phyloP scores from a whole-genome alignment of 2,329 filamentous ascomycete genomes.

The Hymenoscyphus albidus region DNA sequence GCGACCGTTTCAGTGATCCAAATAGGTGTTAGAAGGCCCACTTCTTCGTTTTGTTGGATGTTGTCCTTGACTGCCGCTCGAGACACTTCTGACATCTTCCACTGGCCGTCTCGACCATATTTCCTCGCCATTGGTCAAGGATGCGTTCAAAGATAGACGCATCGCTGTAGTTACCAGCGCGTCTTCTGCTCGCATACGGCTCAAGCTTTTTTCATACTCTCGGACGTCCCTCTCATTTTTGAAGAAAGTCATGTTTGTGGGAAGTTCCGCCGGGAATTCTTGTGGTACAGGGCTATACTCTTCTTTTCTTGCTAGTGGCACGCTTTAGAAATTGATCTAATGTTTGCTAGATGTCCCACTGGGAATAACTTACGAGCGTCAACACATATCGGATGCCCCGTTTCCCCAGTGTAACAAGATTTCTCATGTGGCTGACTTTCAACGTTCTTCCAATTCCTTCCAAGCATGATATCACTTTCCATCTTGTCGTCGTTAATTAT shows the following conservation, averaged over 20 bases:
- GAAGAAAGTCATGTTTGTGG: neutral
- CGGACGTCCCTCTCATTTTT: neutral
- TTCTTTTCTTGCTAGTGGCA: neutral
- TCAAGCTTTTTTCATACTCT: neutral
- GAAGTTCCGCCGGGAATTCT: neutral
- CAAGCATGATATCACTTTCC: slow-evolving; percentile 3
- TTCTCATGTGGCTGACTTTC: neutral
- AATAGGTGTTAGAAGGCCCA: neutral
- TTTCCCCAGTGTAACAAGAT: neutral
- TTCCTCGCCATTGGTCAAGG: too few relatives aligned
- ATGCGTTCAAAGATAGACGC: neutral
- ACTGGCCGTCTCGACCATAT: too few relatives aligned
- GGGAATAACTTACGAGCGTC: neutral
- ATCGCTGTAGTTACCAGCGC: neutral
- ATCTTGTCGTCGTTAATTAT: neutral
- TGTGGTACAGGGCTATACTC: neutral
- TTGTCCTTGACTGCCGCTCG: neutral
- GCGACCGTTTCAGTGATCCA: neutral
- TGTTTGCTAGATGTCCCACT: neutral
- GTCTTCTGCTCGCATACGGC: neutral
- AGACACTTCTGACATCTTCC: too few relatives aligned
- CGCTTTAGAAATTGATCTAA: neutral
- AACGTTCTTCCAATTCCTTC: neutral
- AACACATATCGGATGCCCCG: neutral
- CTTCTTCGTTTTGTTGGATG: neutral